Evolutionary conservation across 352 stramenopile genomes (phyloP), one percentile per base, ranked within the genome.

Genomic region (Phytophthora capsici): DNA sequence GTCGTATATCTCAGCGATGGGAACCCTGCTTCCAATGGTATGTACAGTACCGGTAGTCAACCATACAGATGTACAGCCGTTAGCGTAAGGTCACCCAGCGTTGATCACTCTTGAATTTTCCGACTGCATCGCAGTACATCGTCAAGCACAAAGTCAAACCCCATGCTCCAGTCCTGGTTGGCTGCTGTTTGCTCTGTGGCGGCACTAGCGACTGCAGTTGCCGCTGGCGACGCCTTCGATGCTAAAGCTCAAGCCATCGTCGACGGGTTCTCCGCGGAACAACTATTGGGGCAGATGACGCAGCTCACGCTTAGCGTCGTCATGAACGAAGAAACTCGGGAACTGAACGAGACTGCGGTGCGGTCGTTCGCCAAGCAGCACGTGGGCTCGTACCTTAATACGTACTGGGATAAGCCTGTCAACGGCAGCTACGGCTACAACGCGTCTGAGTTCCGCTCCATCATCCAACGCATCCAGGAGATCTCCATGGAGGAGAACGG

Each of bases 351-450:
- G 38, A 75, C 76, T 6, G 54, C 76, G 1, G 71, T 97, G 26
- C 73, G 77, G 19, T 26, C 72, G 10, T 90, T 84, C 47, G 89
- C 88, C 6, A 63, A 85, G 48, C 62, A 88, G 12, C 78, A 93
- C 20, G 75, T 97, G 38, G 93, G 92, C 0, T 96, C 87, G 23
- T 94, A 97, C 50, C 66, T 98, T 26, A 96, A 97, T 63, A 84
- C 80, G 13, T 79, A 77, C 37, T 76, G 77, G 53, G 58, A 88
- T 9, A 48, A 86, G 8, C 62, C 61, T 3, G 2, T 68, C 3
- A 61, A 66, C 16, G 62, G 57, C 4, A 62, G 25, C 20, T 77
- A 73, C 55, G 61, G 71, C 47, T 96, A 78, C 62, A 91, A 60
- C 26, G 77, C 85, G 0, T 46, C 55, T 1, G 80, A 96, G 51